phyloP scores from a whole-genome alignment of 306 rosid species.

The Oemleria cerasiformis region DNA sequence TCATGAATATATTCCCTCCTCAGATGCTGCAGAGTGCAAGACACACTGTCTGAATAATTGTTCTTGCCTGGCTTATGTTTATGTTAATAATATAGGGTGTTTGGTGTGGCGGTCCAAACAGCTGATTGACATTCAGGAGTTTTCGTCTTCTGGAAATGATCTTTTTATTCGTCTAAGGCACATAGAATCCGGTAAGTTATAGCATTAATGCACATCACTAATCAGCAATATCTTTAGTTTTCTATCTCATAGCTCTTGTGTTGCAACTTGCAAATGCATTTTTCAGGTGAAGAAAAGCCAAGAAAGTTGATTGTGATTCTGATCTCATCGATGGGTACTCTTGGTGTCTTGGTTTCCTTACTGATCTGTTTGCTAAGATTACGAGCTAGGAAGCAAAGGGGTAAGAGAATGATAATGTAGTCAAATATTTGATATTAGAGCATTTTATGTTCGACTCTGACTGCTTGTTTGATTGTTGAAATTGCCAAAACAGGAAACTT shows the following conservation, averaged over 20 bases:
- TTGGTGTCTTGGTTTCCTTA: not conserved
- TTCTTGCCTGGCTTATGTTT: conserved; percentile 29
- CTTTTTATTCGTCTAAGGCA: conserved; percentile 27
- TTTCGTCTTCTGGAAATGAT: conserved; percentile 11
- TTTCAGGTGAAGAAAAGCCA: conserved; percentile 6
- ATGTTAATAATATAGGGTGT: conserved; percentile 21
- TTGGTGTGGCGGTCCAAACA: conserved; percentile 31
- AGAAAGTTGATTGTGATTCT: conserved; percentile 13
- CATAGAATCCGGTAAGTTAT: conserved; percentile 39
- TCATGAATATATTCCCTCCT: not conserved
- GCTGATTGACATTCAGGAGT: conserved; percentile 26
- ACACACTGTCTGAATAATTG: conserved; percentile 29
- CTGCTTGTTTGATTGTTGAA: not conserved
- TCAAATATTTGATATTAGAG: too few relatives aligned
- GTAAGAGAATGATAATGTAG: conserved; percentile 7
- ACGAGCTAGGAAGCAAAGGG: conserved; percentile 1
- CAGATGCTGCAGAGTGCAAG: conserved; percentile 5
- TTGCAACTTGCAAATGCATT: not conserved
- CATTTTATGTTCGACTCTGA: not conserved
- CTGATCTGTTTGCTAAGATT: not conserved
- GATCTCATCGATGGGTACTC: not conserved
- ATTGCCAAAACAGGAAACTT: not conserved
- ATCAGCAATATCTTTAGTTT: not conserved
- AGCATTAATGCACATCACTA: not conserved
- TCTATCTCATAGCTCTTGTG: not conserved